These are phyloP conservation scores for Clonostachys rhizophaga DNA, from an alignment of 2,329 filamentous ascomycete genomes.

Conservation along the genomic window DNA sequence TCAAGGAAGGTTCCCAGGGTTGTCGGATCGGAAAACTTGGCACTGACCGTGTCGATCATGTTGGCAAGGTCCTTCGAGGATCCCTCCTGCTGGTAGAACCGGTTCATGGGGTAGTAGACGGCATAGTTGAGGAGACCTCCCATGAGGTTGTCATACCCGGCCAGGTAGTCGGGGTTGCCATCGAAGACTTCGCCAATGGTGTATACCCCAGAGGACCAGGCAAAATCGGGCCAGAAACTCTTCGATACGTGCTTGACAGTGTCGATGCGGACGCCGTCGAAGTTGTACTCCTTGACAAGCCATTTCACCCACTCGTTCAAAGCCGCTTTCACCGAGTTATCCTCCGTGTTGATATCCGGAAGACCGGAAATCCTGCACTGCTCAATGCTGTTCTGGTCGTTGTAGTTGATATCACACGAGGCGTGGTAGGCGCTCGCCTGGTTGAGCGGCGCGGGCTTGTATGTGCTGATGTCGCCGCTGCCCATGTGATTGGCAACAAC, in stretches of 20 bases:
- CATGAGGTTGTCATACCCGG: constrained; percentile 48
- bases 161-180: constrained; percentile 43
- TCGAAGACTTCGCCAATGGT: constrained; percentile 56
- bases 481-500: constrained; percentile 56
- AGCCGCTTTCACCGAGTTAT: constrained; percentile 37
- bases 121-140: constrained; percentile 60
- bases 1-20: constrained; percentile 48
- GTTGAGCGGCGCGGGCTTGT: constrained; percentile 39
- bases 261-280: constrained; percentile 59
- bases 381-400: constrained; percentile 39
- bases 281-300: constrained; percentile 54
- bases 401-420: constrained; percentile 53
- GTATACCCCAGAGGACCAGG: constrained; percentile 50
- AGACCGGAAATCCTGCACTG: constrained; percentile 53
- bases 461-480: constrained; percentile 41
- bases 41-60: constrained; percentile 21
- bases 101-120: constrained; percentile 35
- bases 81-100: constrained; percentile 29
- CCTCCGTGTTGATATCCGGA: constrained; percentile 57
- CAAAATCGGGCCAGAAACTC: constrained; percentile 52
- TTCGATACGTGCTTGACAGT: constrained; percentile 58
- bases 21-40: constrained; percentile 33
- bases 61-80: constrained; percentile 30
- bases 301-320: constrained; percentile 55
- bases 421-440: constrained; percentile 54